Evolutionary conservation across 345 rosid species (phyloP).

Genomic region (Raphanus raphanistrum): DNA sequence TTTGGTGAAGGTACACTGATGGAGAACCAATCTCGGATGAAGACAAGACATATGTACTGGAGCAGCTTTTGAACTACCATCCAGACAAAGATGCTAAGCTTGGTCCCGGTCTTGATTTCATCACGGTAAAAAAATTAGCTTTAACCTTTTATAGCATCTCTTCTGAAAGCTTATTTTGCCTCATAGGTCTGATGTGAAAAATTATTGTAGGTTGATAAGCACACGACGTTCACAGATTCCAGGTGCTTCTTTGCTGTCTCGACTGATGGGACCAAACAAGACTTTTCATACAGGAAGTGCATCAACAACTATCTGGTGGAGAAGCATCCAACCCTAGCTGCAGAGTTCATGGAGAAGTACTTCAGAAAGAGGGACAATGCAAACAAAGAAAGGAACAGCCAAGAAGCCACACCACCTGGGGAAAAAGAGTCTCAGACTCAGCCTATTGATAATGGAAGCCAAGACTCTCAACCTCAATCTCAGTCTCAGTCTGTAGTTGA

Average conservation of each 20-base stretch:
- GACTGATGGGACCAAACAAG: constrained; percentile 64
- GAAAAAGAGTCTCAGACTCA: constrained; percentile 14
- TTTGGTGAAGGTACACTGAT: constrained; percentile 66
- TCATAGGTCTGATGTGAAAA: constrained; percentile 8
- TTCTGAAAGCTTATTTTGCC: not conserved
- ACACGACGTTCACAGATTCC: constrained; percentile 52
- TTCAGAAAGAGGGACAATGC: constrained; percentile 47
- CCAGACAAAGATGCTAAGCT: constrained; percentile 70
- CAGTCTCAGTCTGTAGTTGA: not conserved
- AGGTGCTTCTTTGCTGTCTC: constrained; percentile 79
- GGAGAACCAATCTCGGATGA: constrained; percentile 71
- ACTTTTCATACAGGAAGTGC: constrained; percentile 81
- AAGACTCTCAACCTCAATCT: not conserved
- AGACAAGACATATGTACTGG: constrained; percentile 61
- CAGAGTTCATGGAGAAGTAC: constrained; percentile 61
- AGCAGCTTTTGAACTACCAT: constrained; percentile 69
- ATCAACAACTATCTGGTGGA: constrained; percentile 56
- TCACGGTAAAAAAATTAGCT: constrained; percentile 54
- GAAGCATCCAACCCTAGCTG: constrained; percentile 65
- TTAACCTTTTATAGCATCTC: constrained; percentile 1
- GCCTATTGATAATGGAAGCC: not conserved
- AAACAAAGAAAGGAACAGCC: constrained; percentile 44
- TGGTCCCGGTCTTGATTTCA: constrained; percentile 74
- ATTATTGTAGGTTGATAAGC: constrained; percentile 60
- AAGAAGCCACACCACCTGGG: constrained; percentile 29